Evolutionary conservation across 345 rosid species (phyloP).

Genomic region (Angophora floribunda): DNA sequence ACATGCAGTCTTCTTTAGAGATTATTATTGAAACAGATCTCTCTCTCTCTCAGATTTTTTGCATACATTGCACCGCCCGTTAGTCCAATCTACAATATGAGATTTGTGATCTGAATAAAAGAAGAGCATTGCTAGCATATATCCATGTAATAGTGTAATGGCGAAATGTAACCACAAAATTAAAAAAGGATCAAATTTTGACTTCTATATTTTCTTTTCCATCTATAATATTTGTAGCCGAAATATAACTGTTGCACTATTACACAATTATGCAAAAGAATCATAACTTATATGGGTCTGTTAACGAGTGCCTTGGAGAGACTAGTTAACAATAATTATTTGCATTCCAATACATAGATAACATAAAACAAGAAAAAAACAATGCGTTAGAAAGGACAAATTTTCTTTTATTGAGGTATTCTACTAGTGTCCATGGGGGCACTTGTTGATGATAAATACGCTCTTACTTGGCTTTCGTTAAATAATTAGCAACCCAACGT

Average conservation of each 20-base stretch:
- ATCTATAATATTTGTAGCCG: too few species aligned
- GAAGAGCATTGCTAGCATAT: too few species aligned
- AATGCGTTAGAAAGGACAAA: not conserved
- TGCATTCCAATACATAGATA: not conserved
- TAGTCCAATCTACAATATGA: not conserved
- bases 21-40: not conserved
- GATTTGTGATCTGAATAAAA: too few species aligned
- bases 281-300: rapidly evolving
- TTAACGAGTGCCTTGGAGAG: not conserved
- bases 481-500: not conserved
- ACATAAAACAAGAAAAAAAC: not conserved
- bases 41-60: too few species aligned
- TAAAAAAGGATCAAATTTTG: too few species aligned
- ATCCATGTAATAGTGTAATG: too few species aligned
- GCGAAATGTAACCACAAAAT: too few species aligned
- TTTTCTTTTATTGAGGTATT: not conserved
- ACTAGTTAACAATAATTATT: not conserved
- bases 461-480: not conserved
- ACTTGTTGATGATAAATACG: not conserved
- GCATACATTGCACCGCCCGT: not conserved
- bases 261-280: not conserved
- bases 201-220: too few species aligned
- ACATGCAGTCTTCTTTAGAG: not conserved
- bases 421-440: not conserved
- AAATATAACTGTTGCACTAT: too few species aligned